Percentiles rank a stretch among this genome's conserved stretches.
These are phyloP conservation scores for Boletellus emodensis DNA, from an alignment of 768 basidiomycete species.

Conservation along the genomic window DNA sequence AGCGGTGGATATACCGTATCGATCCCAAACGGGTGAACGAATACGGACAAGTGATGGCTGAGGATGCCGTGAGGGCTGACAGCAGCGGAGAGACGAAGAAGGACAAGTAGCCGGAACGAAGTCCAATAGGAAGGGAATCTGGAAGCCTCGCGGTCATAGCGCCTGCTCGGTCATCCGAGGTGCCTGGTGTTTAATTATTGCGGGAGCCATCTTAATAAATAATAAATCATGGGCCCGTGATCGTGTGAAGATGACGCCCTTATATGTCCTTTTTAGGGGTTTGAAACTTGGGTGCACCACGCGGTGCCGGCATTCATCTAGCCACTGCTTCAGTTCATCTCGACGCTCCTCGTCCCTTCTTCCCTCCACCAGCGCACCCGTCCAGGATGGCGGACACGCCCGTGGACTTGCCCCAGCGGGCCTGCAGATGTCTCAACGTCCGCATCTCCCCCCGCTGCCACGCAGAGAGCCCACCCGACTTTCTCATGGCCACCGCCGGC, in stretches of 20 bases:
- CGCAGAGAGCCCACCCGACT: slow-evolving; percentile 30
- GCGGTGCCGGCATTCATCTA: slow-evolving; percentile 35
- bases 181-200: neutral
- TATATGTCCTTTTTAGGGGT: slow-evolving; percentile 24
- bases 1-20: slow-evolving; percentile 97
- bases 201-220: neutral
- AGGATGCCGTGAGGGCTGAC: slow-evolving; percentile 42
- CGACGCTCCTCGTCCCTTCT: slow-evolving; percentile 13
- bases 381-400: slow-evolving; percentile 22
- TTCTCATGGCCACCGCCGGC: slow-evolving; percentile 24
- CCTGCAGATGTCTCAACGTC: slow-evolving; percentile 74
- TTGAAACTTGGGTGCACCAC: slow-evolving; percentile 20
- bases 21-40: slow-evolving; percentile 95
- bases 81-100: slow-evolving; percentile 52
- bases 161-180: neutral
- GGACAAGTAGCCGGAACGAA: slow-evolving; percentile 36
- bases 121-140: slow-evolving; percentile 4
- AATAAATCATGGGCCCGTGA: slow-evolving; percentile 7
- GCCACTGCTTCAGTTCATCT: slow-evolving; percentile 20
- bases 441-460: slow-evolving; percentile 42
- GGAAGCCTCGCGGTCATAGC: neutral
- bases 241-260: slow-evolving; percentile 15
- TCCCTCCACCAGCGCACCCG: slow-evolving; percentile 15
- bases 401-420: slow-evolving; percentile 31
- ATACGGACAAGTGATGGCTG: slow-evolving; percentile 79